Evolutionary conservation across 2,329 filamentous ascomycete genomes (phyloP), one percentile per base, ranked within the genome.

Genomic region (Fusarium foetens): DNA sequence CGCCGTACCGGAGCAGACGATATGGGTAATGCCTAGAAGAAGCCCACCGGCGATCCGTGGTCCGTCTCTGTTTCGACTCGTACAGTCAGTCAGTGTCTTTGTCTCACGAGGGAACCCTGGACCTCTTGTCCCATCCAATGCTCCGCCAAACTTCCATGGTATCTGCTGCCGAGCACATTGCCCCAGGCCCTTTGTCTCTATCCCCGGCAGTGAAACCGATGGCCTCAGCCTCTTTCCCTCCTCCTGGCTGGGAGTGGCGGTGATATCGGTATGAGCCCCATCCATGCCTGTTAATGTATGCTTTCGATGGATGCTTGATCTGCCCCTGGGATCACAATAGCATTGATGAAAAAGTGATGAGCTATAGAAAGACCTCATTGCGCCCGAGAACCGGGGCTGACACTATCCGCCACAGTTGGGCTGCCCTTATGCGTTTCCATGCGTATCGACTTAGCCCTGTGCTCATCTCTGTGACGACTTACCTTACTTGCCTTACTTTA

Each of bases 311-410:
- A 64, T 59, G 59, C 39, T 70, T 58, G 70, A 67, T 70, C 70
- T 71, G 53, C 61, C 66, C 61, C 66, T 55, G 54, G 70, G 70
- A 60, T 70, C 57, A 61, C 31, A 43, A 57, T 63, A 27, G 25
- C 27, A 61, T 51, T 31, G 31, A 49, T 49, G 16, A 39, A 52
- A 51, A 45, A 49, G 49, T 36, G 27, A 63, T 67, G 58, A 71
- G 66, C 70, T 72, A 73, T 72, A 67, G 65, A 73, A 73, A 73
- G 66, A 58, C 41, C 71, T 72, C 61, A 51, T 58, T 60, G 57
- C 45, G 60, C 70, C 66, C 66, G 38, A 66, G 49, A 63, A 57
- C 62, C 42, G 68, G 68, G 68, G 55, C 68, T 68, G 54, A 59
- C 49, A 67, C 27, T 71, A 60, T 55, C 58, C 68, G 49, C 59